Base-by-base conservation (phyloP, 2,329 filamentous ascomycete genomes). In the Cladophialophora yegresii region DNA sequence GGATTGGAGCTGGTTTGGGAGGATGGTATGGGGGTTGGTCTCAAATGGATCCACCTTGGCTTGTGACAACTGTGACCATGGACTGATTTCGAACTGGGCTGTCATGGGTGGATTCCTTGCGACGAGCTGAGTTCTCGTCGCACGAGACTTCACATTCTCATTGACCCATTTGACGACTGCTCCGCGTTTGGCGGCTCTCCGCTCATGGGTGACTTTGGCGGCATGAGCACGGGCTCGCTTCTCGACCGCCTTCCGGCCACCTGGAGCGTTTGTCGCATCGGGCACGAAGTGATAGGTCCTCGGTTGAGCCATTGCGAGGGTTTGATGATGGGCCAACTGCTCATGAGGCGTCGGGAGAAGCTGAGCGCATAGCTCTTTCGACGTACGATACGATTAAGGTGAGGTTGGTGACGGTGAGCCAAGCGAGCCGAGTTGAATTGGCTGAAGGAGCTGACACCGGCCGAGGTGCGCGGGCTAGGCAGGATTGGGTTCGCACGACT, bases 31-130 rank as follows among this genome's bases (percentile, higher is more conserved):
- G 28, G 57, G 63, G 36, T 65, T 57, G 22, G 63, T 56, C 22
- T 33, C 49, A 40, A 65, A 65, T 8, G 63, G 63, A 43, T 65
- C 63, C 22, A 56, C 54, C 54, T 62, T 65, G 58, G 54, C 33
- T 13, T 65, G 63, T 9, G 51, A 43, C 16, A 65, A 36, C 13
- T 45, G 40, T 23, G 63, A 65, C n/a, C 40, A 20, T 7, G 63
- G 63, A 28, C 58, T 65, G 32, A 59, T 54, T 13, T 47, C 47
- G 56, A 49, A 33, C 23, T 54, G n/a, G 26, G 55, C 12, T 26
- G 26, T 36, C 12, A 16, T 9, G 45, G 47, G 47, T 20, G 12
- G 47, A 50, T 40, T 56, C 28, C 43, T 54, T 8, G 33, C 45
- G 26, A 22, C 30, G n/a, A 43, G 20, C 30, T 57, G 45, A 45